phyloP scores from a whole-genome alignment of 1,139 yeast genomes.

The Kodamaea plutei region DNA sequence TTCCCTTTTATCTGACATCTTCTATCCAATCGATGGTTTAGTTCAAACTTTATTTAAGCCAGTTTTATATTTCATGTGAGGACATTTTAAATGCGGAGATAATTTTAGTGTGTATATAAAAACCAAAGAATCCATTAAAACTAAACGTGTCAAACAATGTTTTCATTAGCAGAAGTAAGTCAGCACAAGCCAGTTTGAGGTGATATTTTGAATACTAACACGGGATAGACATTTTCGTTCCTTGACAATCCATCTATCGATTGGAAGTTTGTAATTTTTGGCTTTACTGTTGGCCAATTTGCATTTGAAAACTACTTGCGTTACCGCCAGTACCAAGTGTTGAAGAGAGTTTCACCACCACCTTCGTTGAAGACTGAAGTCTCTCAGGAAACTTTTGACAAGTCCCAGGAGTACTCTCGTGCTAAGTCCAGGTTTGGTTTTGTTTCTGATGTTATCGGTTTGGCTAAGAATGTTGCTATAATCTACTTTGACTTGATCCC shows the following conservation, averaged over 20 bases:
- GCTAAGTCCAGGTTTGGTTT: conserved; percentile 77
- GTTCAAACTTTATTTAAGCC: no score
- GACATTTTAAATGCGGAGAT: no score
- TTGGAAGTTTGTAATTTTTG: conserved; percentile 75
- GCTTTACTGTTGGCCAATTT: conserved; percentile 73
- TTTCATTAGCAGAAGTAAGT: no score
- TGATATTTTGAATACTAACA: no score
- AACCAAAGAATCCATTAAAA: no score
- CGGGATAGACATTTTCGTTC: conserved; percentile 25
- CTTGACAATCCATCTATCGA: conserved; percentile 59
- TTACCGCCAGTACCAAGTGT: conserved; percentile 71
- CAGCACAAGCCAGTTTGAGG: no score
- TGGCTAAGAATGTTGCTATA: conserved; percentile 54
- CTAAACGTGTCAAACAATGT: no score
- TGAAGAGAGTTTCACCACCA: conserved; percentile 56
- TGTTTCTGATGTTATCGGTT: conserved; percentile 47
- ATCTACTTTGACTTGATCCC: conserved; percentile 66
- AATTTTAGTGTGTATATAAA: no score
- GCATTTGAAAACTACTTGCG: conserved; percentile 70
- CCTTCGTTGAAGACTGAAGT: conserved; percentile 60
- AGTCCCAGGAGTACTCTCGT: conserved; percentile 75
- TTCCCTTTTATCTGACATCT: no score
- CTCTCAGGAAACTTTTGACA: conserved; percentile 66
- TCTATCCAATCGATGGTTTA: no score
- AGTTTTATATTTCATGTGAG: no score